These are phyloP conservation scores for Byssochlamys sp. DNA, from an alignment of 2,329 filamentous ascomycete species.

Conservation along the genomic window DNA sequence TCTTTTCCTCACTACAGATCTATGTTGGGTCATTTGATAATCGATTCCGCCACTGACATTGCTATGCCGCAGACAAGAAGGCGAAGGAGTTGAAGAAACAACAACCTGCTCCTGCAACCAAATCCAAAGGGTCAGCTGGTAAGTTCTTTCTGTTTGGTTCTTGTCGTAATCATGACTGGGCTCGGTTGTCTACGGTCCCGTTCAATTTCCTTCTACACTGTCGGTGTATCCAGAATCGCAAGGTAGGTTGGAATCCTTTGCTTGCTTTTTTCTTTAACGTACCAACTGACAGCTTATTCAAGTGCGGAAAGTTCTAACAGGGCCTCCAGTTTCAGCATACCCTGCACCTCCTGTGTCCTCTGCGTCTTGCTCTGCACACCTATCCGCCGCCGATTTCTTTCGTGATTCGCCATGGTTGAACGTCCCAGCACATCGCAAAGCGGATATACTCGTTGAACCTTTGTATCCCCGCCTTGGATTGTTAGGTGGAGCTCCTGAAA, in stretches of 20 bases:
- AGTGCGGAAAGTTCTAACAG: conserved; percentile 30
- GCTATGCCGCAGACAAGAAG: conserved; percentile 20
- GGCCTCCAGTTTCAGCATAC: conserved; percentile 23
- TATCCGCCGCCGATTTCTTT: conserved; percentile 57
- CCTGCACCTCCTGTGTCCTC: conserved; percentile 15
- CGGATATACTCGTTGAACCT: conserved; percentile 54
- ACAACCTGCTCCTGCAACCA: conserved; percentile 14
- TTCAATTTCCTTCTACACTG: background rate
- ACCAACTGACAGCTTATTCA: conserved; percentile 23
- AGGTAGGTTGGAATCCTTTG: conserved; percentile 10
- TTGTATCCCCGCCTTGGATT: conserved; percentile 55
- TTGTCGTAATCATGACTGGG: conserved; percentile 16
- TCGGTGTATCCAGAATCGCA: background rate
- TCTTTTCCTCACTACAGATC: conserved; percentile 1
- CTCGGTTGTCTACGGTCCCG: conserved; percentile 9
- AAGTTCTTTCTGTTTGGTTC: conserved; percentile 10
- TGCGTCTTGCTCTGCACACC: conserved; percentile 19
- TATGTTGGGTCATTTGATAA: background rate
- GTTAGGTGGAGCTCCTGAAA: conserved; percentile 61
- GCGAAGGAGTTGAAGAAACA: conserved; percentile 28
- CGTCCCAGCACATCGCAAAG: conserved; percentile 55
- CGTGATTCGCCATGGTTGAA: conserved; percentile 76
- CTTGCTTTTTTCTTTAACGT: conserved; percentile 8
- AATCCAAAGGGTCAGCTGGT: conserved; percentile 20
- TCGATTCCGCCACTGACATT: background rate